Percentiles rank a stretch among this genome's conserved stretches.
Conservation (phyloP, 202 grass and related monocot genomes). For the Cymbopogon flexuosus region DNA sequence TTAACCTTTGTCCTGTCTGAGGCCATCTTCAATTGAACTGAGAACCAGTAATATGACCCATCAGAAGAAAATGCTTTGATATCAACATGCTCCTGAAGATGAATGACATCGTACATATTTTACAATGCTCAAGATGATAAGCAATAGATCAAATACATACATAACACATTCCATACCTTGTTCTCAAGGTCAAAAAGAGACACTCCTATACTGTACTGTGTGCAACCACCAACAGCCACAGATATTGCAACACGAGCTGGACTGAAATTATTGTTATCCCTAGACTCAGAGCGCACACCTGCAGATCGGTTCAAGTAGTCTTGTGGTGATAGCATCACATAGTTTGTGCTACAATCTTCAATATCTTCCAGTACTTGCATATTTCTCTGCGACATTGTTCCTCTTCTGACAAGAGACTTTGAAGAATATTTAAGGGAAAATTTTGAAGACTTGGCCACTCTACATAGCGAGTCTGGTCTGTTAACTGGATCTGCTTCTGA, state of each 20-base stretch:
- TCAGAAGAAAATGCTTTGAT: slow-evolving; percentile 79
- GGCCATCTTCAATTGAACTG: slow-evolving; percentile 91
- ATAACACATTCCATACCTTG: slow-evolving; percentile 55
- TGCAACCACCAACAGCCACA: slow-evolving; percentile 58
- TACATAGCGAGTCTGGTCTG: slow-evolving; percentile 63
- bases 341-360: slow-evolving; percentile 65
- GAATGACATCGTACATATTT: slow-evolving; percentile 21
- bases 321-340: slow-evolving; percentile 91
- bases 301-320: slow-evolving; percentile 68
- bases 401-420: slow-evolving; percentile 70
- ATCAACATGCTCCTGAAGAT: slow-evolving; percentile 83
- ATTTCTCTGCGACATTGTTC: slow-evolving; percentile 53
- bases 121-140: not conserved
- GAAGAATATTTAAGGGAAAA: slow-evolving; percentile 81
- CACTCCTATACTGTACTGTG: slow-evolving; percentile 73
- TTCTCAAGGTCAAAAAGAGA: slow-evolving; percentile 94
- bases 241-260: slow-evolving; percentile 75
- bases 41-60: slow-evolving; percentile 91
- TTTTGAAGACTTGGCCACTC: slow-evolving; percentile 81
- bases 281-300: slow-evolving; percentile 51
- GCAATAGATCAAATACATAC: not conserved
- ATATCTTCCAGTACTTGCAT: slow-evolving; percentile 75
- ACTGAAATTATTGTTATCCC: slow-evolving; percentile 48
- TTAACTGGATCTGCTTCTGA: slow-evolving; percentile 58
- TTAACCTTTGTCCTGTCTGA: slow-evolving; percentile 94